These are phyloP conservation scores for Diaporthe vaccinii DNA, from an alignment of 2,329 filamentous ascomycete species.

Conservation along the genomic window DNA sequence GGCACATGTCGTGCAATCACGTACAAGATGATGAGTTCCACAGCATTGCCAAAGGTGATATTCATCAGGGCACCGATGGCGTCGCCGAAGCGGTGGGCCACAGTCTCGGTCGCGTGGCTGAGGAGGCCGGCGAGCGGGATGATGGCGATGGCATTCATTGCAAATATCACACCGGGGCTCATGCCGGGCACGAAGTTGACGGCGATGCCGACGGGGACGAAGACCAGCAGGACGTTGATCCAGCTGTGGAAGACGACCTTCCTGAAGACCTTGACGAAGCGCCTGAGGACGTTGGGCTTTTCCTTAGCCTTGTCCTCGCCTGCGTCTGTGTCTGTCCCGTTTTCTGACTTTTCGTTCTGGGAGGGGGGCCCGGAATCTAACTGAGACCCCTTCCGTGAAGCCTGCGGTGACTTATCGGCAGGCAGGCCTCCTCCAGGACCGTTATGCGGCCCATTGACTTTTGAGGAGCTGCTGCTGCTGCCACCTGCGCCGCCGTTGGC, in stretches of 20 bases:
- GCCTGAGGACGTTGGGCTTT: constrained; percentile 49
- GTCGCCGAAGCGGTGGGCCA: constrained; percentile 79
- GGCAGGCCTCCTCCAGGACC: constrained; percentile 48
- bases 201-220: constrained; percentile 83
- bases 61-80: constrained; percentile 81
- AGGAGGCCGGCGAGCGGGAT: constrained; percentile 80
- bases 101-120: constrained; percentile 81
- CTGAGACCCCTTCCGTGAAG: constrained; percentile 70
- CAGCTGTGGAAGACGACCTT: constrained; percentile 79
- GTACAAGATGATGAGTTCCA: constrained; percentile 83
- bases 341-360: constrained; percentile 35
- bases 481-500: constrained; percentile 12
- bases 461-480: constrained; percentile 47
- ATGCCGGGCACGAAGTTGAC: constrained; percentile 67
- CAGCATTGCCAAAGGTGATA: constrained; percentile 83
- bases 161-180: constrained; percentile 75
- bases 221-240: constrained; percentile 82
- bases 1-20: constrained; percentile 43
- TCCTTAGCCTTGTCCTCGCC: constrained; percentile 45
- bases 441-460: constrained; percentile 41
- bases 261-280: constrained; percentile 65
- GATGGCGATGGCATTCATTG: constrained; percentile 81
- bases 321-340: constrained; percentile 39
- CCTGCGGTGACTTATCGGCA: constrained; percentile 62
- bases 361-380: constrained; percentile 53